phyloP scores from a whole-genome alignment of 2,329 filamentous ascomycete species.

The Cryphonectria carpinicola region DNA sequence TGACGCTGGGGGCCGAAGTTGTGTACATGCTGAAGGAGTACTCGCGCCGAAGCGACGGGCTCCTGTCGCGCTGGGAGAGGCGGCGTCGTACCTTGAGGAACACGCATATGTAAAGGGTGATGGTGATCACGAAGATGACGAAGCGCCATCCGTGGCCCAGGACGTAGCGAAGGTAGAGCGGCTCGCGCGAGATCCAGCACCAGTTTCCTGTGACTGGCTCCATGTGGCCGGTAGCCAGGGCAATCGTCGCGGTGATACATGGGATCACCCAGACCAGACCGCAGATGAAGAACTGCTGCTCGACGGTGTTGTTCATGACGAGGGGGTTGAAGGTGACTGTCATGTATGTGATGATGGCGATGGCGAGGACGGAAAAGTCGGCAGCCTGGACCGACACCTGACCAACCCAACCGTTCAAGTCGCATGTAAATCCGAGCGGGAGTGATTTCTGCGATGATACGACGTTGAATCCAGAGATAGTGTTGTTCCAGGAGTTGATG shows the following conservation, averaged over 20 bases:
- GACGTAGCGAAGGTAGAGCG: conserved; percentile 22
- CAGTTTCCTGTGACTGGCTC: conserved; percentile 27
- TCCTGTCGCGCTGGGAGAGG: conserved; percentile 20
- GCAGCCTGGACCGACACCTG: conserved; percentile 27
- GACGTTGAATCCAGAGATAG: conserved; percentile 21
- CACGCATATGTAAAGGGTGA: conserved; percentile 15
- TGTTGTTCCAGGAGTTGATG: conserved; percentile 27
- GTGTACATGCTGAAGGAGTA: conserved; percentile 26
- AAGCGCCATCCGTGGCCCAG: conserved; percentile 27
- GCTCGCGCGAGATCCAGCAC: conserved; percentile 27
- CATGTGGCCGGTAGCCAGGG: conserved; percentile 19
- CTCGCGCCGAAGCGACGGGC: conserved; percentile 12
- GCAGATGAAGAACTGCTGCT: conserved; percentile 21
- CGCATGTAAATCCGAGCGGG: conserved; percentile 8
- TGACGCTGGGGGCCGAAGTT: conserved; percentile 12
- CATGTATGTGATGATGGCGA: conserved; percentile 22
- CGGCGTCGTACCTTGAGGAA: conserved; percentile 23
- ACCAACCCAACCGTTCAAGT: conserved; percentile 26
- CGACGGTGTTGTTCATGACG: conserved; percentile 16
- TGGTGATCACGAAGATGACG: conserved; percentile 19
- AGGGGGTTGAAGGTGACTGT: conserved; percentile 22
- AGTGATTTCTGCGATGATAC: conserved; percentile 11
- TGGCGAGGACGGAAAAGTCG: conserved; percentile 28
- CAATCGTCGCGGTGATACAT: conserved; percentile 22
- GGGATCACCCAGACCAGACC: conserved; percentile 24